phyloP scores from a whole-genome alignment of 371 early-diverging fungal species.

The Saksenaea oblongispora region DNA sequence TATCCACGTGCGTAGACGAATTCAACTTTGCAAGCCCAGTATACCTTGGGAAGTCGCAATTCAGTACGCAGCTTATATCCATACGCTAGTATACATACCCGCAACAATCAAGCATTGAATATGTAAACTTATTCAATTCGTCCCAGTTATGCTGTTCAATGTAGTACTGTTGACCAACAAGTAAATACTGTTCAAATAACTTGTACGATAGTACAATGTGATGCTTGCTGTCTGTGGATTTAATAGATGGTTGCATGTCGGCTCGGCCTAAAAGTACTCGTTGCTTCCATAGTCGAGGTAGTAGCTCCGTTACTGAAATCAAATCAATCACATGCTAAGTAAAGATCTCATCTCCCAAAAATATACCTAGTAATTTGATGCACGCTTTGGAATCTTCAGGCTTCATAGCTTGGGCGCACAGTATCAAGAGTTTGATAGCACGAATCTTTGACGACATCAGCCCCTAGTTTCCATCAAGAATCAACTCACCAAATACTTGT shows the following conservation, averaged over 20 bases:
- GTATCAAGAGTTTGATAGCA: slow-evolving; percentile 37
- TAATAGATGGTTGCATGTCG: slow-evolving; percentile 37
- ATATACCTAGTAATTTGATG: slow-evolving; percentile 28
- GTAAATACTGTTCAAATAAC: slow-evolving; percentile 43
- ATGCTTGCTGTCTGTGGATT: slow-evolving; percentile 45
- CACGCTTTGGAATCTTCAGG: slow-evolving; percentile 34
- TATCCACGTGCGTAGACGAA: slow-evolving; percentile 28
- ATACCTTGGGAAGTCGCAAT: slow-evolving; percentile 16
- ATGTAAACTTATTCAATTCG: slow-evolving; percentile 38
- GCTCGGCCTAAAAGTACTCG: slow-evolving; percentile 31
- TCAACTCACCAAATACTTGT: slow-evolving; percentile 42
- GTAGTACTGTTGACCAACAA: slow-evolving; percentile 44
- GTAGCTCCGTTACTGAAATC: slow-evolving; percentile 36
- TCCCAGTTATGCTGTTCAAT: slow-evolving; percentile 41
- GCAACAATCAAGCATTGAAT: slow-evolving; percentile 40
- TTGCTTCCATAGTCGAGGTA: slow-evolving; percentile 47
- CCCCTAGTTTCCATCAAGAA: not conserved
- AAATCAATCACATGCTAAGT: not conserved
- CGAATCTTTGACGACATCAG: slow-evolving; percentile 28
- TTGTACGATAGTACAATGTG: slow-evolving; percentile 39
- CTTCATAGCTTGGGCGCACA: slow-evolving; percentile 29
- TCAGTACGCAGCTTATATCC: not conserved
- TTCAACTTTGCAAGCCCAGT: slow-evolving; percentile 30
- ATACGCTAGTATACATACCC: slow-evolving; percentile 22
- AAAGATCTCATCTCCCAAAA: not conserved